Percentiles rank a stretch among this genome's conserved stretches.
phyloP scores from a whole-genome alignment of 805 yeast genomes.

The Saturnispora bothae region DNA sequence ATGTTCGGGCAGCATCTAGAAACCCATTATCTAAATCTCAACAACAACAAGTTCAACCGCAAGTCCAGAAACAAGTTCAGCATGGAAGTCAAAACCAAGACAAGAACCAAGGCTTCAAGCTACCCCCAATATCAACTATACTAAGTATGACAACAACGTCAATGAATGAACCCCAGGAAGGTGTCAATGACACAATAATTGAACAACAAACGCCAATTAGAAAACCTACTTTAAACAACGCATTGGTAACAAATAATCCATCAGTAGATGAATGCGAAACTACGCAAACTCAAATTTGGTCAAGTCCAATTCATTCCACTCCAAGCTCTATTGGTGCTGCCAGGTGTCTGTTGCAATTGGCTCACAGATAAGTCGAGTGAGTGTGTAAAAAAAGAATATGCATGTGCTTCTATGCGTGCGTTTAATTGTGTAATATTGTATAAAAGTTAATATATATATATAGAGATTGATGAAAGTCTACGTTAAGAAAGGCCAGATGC shows the following conservation, averaged over 20 bases:
- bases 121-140: slow-evolving; percentile 23
- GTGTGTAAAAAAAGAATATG: too few relatives aligned
- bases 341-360: slow-evolving; percentile 32
- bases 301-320: slow-evolving; percentile 32
- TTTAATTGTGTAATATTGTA: too few relatives aligned
- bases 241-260: not conserved
- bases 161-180: not conserved
- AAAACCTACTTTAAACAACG: slow-evolving; percentile 10
- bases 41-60: too few relatives aligned
- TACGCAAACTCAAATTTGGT: slow-evolving; percentile 20
- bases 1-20: not conserved
- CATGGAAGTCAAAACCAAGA: too few relatives aligned
- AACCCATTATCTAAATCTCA: too few relatives aligned
- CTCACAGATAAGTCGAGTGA: too few relatives aligned
- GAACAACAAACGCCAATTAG: slow-evolving; percentile 8
- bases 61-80: too few relatives aligned
- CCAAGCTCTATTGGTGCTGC: slow-evolving; percentile 42
- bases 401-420: too few relatives aligned
- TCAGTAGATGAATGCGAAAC: slow-evolving; percentile 13
- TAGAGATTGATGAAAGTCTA: too few relatives aligned
- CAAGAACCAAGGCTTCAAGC: slow-evolving; percentile 11
- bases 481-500: too few relatives aligned
- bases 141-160: not conserved
- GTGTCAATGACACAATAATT: slow-evolving; percentile 1
- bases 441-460: too few relatives aligned